phyloP scores from a whole-genome alignment of 306 rosid genomes.

The Vigna hirtella region DNA sequence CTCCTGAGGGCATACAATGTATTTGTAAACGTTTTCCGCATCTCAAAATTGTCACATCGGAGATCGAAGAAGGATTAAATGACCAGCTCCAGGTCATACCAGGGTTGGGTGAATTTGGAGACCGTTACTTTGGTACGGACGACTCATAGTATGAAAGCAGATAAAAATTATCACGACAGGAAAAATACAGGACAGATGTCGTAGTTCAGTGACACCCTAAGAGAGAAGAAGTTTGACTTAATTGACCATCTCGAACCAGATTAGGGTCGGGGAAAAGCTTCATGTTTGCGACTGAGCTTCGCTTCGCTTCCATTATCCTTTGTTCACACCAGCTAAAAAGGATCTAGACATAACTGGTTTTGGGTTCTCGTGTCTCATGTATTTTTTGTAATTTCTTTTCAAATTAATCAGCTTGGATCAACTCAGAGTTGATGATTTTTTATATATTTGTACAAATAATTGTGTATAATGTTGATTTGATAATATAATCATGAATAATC shows the following conservation, averaged over 20 bases:
- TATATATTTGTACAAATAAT: background rate
- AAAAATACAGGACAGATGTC: background rate
- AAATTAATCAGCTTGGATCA: background rate
- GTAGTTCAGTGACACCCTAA: background rate
- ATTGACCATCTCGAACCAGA: background rate
- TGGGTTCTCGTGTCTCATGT: background rate
- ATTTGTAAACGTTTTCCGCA: constrained; percentile 78
- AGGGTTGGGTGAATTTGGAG: constrained; percentile 90
- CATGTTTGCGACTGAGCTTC: background rate
- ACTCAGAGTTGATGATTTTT: background rate
- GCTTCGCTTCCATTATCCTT: background rate
- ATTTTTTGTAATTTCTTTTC: background rate
- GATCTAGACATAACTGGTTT: background rate
- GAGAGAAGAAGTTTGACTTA: background rate
- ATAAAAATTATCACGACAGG: background rate
- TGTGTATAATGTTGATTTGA: background rate
- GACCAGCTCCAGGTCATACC: constrained; percentile 80
- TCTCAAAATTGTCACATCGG: constrained; percentile 83
- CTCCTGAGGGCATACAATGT: constrained; percentile 87
- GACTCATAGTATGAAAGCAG: constrained; percentile 34
- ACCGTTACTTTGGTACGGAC: constrained; percentile 92
- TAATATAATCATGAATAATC: background rate
- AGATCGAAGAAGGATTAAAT: constrained; percentile 76
- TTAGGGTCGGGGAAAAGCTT: background rate
- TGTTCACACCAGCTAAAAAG: background rate